These are phyloP conservation scores for Cinchona pubescens DNA, from an alignment of 257 asterid genomes.

Conservation along the genomic window DNA sequence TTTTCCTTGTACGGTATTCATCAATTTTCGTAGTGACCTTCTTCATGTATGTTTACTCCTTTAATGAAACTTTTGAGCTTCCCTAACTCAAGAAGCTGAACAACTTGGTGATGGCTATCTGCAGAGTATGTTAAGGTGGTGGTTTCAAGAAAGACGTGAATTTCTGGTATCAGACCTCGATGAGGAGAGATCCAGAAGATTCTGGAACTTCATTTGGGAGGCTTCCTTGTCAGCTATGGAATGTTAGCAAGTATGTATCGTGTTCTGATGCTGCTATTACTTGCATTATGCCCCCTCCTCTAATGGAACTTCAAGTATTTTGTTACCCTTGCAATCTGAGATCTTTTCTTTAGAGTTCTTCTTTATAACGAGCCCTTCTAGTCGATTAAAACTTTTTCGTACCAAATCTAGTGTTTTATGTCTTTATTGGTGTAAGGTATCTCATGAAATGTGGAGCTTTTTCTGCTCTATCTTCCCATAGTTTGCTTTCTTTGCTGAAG, in stretches of 20 bases:
- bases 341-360: conserved; percentile 7
- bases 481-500: background rate
- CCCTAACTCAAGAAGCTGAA: background rate
- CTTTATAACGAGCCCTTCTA: conserved; percentile 2
- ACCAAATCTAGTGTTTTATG: background rate
- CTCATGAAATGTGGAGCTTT: background rate
- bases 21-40: background rate
- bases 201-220: conserved; percentile 39
- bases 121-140: conserved; percentile 63
- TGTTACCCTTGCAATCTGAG: conserved; percentile 1
- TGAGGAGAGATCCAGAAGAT: conserved; percentile 32
- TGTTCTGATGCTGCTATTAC: conserved; percentile 95
- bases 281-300: conserved; percentile 96
- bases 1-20: background rate
- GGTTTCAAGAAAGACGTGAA: conserved; percentile 55
- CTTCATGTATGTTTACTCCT: background rate
- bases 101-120: conserved; percentile 17
- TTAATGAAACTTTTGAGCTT: background rate
- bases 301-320: conserved; percentile 80
- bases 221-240: conserved; percentile 91
- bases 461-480: background rate
- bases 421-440: background rate
- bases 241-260: conserved; percentile 73
- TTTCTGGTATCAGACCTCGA: conserved; percentile 50
- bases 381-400: background rate